Conservation (phyloP, 139 green algal species). For the Closterium sp. region DNA sequence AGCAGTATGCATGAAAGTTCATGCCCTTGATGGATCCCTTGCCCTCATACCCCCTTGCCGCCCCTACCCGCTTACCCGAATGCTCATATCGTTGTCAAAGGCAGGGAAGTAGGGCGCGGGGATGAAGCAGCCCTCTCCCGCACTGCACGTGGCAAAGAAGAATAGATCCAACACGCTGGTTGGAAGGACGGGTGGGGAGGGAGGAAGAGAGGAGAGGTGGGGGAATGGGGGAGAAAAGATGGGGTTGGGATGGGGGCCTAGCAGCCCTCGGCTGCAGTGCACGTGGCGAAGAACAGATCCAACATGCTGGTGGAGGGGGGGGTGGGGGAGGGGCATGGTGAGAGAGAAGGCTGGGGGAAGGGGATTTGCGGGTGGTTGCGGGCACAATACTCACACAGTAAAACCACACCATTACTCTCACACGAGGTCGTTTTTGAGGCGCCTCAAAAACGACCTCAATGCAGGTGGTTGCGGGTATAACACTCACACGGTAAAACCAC, state of each 20-base stretch:
- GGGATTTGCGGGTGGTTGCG: neutral
- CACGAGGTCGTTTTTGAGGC: too few species aligned
- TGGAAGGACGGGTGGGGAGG: neutral
- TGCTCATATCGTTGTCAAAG: constrained; percentile 52
- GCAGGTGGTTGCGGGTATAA: too few species aligned
- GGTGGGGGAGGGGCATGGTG: too few species aligned
- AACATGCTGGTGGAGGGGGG: constrained; percentile 11
- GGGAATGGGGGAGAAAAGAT: neutral
- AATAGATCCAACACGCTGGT: constrained; percentile 38
- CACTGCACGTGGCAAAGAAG: constrained; percentile 47
- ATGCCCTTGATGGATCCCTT: too few species aligned
- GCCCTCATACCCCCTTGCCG: too few species aligned
- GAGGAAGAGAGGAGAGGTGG: too few species aligned
- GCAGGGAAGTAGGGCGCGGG: constrained; percentile 52
- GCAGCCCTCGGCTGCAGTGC: constrained; percentile 36
- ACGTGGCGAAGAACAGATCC: constrained; percentile 50
- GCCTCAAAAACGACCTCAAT: too few species aligned
- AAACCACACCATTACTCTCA: too few species aligned
- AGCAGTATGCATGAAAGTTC: too few species aligned
- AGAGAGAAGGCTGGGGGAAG: neutral
- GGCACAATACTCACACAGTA: neutral
- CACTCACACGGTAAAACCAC: too few species aligned
- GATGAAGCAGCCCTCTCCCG: constrained; percentile 45
- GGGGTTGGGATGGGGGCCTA: too few species aligned
- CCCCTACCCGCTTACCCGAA: neutral